Percentiles rank a stretch among this genome's conserved stretches.
phyloP scores from a whole-genome alignment of 768 basidiomycete species.

The Auricularia sp. region DNA sequence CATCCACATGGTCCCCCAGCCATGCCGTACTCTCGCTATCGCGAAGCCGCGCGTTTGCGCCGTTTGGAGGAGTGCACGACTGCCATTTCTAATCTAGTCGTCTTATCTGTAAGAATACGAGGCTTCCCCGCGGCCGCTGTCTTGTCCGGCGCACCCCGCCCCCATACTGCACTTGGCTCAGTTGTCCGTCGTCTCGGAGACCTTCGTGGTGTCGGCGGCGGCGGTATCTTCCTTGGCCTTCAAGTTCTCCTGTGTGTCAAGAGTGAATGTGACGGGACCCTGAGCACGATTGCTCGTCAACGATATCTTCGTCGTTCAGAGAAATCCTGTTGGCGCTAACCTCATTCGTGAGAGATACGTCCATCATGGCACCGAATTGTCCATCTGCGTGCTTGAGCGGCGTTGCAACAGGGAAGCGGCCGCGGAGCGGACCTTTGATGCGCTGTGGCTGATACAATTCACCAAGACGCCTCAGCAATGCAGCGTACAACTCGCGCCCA shows the following conservation, averaged over 20 bases:
- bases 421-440: conserved; percentile 53
- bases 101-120: not conserved
- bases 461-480: conserved; percentile 60
- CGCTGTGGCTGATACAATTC: conserved; percentile 60
- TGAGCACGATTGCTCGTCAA: conserved; percentile 18
- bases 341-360: conserved; percentile 78
- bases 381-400: conserved; percentile 47
- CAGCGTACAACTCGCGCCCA: conserved; percentile 58
- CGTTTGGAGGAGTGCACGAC: not conserved
- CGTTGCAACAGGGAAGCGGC: not conserved
- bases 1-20: not conserved
- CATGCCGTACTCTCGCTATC: not conserved
- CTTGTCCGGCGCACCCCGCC: not conserved
- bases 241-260: conserved; percentile 43
- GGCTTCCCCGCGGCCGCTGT: not conserved
- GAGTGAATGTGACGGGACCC: conserved; percentile 79
- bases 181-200: not conserved
- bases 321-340: conserved; percentile 28
- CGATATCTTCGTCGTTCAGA: not conserved
- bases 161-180: not conserved
- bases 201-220: not conserved
- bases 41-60: not conserved
- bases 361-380: conserved; percentile 95
- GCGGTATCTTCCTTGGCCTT: not conserved
- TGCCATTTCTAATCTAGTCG: not conserved